Evolutionary conservation across 352 stramenopile genomes (phyloP), one percentile per base, ranked within the genome.

Genomic region (Globisporangium echinulatum): DNA sequence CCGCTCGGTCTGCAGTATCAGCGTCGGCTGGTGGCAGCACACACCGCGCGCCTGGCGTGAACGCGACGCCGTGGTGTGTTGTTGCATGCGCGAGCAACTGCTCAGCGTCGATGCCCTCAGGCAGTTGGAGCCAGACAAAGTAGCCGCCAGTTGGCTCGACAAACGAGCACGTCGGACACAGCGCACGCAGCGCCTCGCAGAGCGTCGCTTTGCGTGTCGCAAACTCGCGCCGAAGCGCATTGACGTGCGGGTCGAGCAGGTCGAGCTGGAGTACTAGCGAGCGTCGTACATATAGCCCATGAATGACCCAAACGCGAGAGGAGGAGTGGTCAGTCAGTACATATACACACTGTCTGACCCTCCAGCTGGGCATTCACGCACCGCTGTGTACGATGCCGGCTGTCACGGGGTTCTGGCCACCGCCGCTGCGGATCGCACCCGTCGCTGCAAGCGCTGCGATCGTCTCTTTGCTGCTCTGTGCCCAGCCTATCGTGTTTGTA

Each of bases 331-430:
- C 68, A 64, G 78, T 65, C 74, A 56, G 3, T 15, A 63, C 49
- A 25, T 25, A 25, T 25, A 25, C 19, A 25, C 19, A 25, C 19
- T 25, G 19, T 25, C 19, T 25, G 19, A 25, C 19, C 1, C 19
- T 25, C 19, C 19, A 25, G 19, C 19, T 25, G 19, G 77, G 50
- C 47, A 49, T 4, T 33, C 15, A 71, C 74, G 57, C 65, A 88
- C 80, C 59, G 48, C 69, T 83, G 52, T 93, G 76, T 36, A 98
- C 73, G 14, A 96, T 83, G 4, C 85, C 75, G 37, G 88, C 79
- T 46, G 95, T 95, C 42, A 97, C 62, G 7, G 89, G 87, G 69
- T 98, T 96, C 25, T 98, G 85, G 44, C 94, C 96, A 9, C 92
- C 88, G 15, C 89, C 75, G 44, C 84, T 92, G 60, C 96, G 83